Percentiles rank a stretch among this genome's conserved stretches.
Conservation (phyloP, 2,329 filamentous ascomycete species). For the Trichoderma sp. region DNA sequence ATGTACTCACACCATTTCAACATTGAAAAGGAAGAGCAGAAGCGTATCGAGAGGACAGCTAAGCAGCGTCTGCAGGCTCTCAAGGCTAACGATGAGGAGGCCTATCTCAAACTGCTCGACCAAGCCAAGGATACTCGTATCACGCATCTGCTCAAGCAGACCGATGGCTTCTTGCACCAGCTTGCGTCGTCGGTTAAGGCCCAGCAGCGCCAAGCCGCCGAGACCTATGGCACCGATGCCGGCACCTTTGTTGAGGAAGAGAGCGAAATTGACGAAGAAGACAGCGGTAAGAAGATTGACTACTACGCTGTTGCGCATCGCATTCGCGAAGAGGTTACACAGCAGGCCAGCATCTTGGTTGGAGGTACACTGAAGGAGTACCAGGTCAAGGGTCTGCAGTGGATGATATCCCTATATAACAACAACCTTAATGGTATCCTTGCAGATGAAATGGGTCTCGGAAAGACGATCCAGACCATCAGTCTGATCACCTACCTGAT, state of each 20-base stretch:
- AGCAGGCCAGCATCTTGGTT: conserved; percentile 82
- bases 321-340: conserved; percentile 85
- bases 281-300: conserved; percentile 80
- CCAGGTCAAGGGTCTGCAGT: conserved; percentile 96
- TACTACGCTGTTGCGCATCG: conserved; percentile 99
- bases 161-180: conserved; percentile 95
- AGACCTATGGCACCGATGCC: conserved; percentile 71
- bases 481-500: conserved; percentile 97
- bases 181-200: conserved; percentile 91
- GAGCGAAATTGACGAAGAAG: conserved; percentile 70
- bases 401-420: conserved; percentile 99
- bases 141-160: conserved; percentile 93
- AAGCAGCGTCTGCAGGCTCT: conserved; percentile 99
- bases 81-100: conserved; percentile 99
- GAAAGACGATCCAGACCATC: conserved; percentile 99
- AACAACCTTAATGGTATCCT: conserved; percentile 99
- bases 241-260: conserved; percentile 59
- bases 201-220: conserved; percentile 81
- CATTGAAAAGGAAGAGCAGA: conserved; percentile 99
- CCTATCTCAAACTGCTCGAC: conserved; percentile 94
- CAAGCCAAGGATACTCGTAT: conserved; percentile 99
- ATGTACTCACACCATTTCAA: conserved; percentile 91
- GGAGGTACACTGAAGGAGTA: conserved; percentile 96
- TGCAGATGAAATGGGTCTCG: conserved; percentile 99
- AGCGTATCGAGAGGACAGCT: conserved; percentile 93